phyloP scores from a whole-genome alignment of 1,284 basidiomycete genomes.

The Pascua guehoae region DNA sequence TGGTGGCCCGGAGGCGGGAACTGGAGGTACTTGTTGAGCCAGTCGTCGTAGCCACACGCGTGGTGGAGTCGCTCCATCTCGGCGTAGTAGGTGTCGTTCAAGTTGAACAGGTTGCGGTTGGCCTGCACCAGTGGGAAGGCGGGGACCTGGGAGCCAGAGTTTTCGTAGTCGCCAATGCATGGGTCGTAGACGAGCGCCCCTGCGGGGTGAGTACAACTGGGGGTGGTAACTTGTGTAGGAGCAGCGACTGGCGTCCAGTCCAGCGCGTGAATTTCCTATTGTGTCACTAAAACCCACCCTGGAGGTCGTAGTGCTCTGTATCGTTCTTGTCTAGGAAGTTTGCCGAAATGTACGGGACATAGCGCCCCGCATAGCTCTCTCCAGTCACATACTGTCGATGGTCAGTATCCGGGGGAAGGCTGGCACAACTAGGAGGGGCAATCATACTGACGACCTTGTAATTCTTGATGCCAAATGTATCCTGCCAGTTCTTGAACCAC shows the following conservation, averaged over 20 bases:
- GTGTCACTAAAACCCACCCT: not conserved
- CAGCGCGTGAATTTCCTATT: too few relatives aligned
- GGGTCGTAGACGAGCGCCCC: constrained; percentile 33
- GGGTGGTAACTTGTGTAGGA: too few relatives aligned
- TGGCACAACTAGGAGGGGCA: too few relatives aligned
- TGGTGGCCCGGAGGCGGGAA: constrained; percentile 60
- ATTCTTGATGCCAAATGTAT: constrained; percentile 22
- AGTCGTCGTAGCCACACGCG: constrained; percentile 62
- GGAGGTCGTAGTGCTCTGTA: constrained; percentile 24
- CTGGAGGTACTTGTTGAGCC: constrained; percentile 58
- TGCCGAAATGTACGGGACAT: constrained; percentile 49
- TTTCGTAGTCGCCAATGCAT: constrained; percentile 41
- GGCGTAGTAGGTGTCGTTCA: constrained; percentile 57
- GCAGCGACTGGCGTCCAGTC: too few relatives aligned
- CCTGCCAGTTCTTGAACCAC: constrained; percentile 25
- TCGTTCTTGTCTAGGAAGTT: constrained; percentile 27
- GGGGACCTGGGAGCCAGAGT: constrained; percentile 64
- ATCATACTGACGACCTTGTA: constrained; percentile 15
- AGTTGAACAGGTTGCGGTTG: constrained; percentile 20
- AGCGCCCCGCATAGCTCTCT: constrained; percentile 47
- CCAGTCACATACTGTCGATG: constrained; percentile 26
- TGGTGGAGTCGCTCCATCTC: constrained; percentile 57
- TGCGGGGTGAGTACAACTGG: not conserved
- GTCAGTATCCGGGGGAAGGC: too few relatives aligned
- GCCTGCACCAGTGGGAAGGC: constrained; percentile 39